phyloP scores from a whole-genome alignment of 1,284 basidiomycete species.

The Cryptococcus hybrid region DNA sequence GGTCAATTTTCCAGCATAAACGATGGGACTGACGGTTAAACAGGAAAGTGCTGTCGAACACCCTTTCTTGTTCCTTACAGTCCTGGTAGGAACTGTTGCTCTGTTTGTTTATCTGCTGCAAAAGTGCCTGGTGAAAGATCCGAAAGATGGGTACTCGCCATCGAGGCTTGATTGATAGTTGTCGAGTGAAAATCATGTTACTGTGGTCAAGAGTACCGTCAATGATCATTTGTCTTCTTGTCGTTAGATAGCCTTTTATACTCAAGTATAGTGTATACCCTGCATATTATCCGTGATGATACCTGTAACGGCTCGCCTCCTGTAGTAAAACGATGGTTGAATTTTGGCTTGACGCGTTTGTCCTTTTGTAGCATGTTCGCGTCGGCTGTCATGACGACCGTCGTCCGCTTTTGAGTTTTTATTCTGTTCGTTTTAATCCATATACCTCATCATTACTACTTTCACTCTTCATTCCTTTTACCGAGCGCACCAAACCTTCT shows the following conservation, averaged over 20 bases:
- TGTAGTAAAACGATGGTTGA: too few species aligned
- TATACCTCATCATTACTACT: neutral
- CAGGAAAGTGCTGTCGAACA: slow-evolving; percentile 39
- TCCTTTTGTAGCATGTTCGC: neutral
- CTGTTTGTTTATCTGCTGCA: slow-evolving; percentile 36
- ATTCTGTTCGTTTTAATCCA: neutral
- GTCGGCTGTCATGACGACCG: too few species aligned
- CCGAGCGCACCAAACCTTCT: neutral
- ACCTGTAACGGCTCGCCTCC: neutral
- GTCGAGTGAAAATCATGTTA: neutral
- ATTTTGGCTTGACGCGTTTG: neutral
- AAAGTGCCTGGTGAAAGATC: slow-evolving; percentile 30
- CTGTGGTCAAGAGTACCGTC: too few species aligned
- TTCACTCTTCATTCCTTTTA: too few species aligned
- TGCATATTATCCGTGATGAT: slow-evolving; percentile 7
- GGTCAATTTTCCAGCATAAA: slow-evolving; percentile 1
- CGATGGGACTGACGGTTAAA: slow-evolving; percentile 2
- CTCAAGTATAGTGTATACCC: slow-evolving; percentile 1
- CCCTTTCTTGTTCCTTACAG: slow-evolving; percentile 40
- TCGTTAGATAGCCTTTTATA: too few species aligned
- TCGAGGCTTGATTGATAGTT: slow-evolving; percentile 22
- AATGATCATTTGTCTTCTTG: too few species aligned
- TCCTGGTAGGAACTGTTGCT: slow-evolving; percentile 32
- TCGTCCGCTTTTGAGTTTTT: too few species aligned
- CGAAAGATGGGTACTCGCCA: slow-evolving; percentile 10